Conservation (phyloP, 169 alveolate genomes). For the Cryptosporidium sp. region DNA sequence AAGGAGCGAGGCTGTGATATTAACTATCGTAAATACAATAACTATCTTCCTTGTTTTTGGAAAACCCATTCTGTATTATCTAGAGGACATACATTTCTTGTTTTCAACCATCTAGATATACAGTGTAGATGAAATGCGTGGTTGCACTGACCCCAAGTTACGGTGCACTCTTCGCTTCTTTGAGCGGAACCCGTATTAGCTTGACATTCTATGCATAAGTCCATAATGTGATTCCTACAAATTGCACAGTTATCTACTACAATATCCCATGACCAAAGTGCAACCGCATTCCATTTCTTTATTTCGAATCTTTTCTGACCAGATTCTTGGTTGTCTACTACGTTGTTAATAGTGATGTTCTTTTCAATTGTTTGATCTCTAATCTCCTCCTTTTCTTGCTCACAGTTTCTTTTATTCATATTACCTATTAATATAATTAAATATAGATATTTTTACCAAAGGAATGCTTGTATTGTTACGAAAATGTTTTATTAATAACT, state of each 20-base stretch:
- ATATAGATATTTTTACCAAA: neutral
- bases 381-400: neutral
- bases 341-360: neutral
- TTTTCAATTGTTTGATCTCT: neutral
- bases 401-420: neutral
- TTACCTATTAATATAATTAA: neutral
- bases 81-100: constrained; percentile 98
- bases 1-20: neutral
- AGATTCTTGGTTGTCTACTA: neutral
- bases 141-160: constrained; percentile 99
- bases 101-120: constrained; percentile 97
- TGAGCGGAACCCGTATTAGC: constrained; percentile 86
- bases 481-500: neutral
- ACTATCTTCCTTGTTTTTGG: constrained; percentile 79
- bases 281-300: constrained; percentile 98
- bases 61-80: constrained; percentile 96
- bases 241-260: constrained; percentile 99
- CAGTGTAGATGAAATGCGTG: constrained; percentile 99
- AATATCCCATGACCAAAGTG: constrained; percentile 99
- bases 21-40: neutral
- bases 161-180: constrained; percentile 93
- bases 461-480: no score
- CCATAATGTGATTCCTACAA: constrained; percentile 98
- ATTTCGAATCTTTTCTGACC: constrained; percentile 84
- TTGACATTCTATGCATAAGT: constrained; percentile 97